Base-by-base conservation (phyloP, 441 rosid genomes). In the Corymbia citriodora region DNA sequence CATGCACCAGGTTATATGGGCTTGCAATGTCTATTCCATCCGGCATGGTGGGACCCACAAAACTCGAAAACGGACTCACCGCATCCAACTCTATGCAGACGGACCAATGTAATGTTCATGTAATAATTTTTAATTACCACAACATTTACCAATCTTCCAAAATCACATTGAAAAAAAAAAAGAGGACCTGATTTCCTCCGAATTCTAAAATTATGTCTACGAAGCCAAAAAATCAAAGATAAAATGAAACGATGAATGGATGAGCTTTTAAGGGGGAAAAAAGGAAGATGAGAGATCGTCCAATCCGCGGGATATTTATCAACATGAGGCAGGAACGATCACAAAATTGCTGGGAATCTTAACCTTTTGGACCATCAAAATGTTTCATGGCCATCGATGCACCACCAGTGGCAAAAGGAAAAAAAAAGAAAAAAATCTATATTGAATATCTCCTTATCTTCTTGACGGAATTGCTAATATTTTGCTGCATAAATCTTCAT, bases 91-190 rank as follows among this genome's bases (percentile, higher is more conserved):
- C n/a, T 40, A 40, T 8, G 21, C 3, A 1, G 5, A 65, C 1
- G 4, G 1, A 65, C 3, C 1, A 0, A 2, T 15, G 4, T 0
- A 3, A 6, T 13, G 7, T 59, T 7, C n/a, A 59, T 59, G 74
- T 17, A 15, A 65, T 2, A 65, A 18, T 15, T 65, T n/a, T 17
- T 54, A 54, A n/a, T 9, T 18, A 65, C 74, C 40, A n/a, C 21
- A 4, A 5, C 10, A 65, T 65, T 65, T 65, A 65, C 74, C n/a
- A 65, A 15, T 65, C 74, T n/a, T 65, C 74, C 40, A 65, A 65
- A n/a, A 4, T n/a, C 17, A 9, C 74, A n/a, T 1, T 0, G 10
- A n/a, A n/a, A n/a, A 65, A 65, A n/a, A n/a, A 33, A 8, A n/a
- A n/a, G 4, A n/a, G 15, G 6, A 29, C 29, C 9, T 3, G 18